Evolutionary conservation across 148 eudicot species (phyloP).

Genomic region (Pouteria glomerata): DNA sequence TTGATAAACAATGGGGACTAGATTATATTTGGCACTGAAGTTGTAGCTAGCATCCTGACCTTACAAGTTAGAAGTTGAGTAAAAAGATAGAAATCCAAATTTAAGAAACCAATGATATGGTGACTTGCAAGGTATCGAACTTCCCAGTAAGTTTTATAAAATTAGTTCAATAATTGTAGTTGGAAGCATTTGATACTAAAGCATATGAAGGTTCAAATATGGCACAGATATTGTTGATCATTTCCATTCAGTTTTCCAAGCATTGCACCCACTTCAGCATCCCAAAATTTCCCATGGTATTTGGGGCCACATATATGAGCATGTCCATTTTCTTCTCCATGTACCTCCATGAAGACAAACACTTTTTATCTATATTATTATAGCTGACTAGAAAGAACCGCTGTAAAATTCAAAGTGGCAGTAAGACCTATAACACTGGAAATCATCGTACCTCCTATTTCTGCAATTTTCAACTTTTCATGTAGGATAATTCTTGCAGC

Average conservation of each 20-base stretch:
- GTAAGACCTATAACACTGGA: background rate
- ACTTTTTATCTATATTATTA: background rate
- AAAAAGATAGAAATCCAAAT: background rate
- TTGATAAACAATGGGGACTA: no score
- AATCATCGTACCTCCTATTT: conserved; percentile 44
- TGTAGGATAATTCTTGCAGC: conserved; percentile 43
- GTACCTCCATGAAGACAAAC: background rate
- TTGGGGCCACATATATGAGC: background rate
- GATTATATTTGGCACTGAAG: no score
- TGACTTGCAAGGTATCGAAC: background rate
- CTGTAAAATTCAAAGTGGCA: background rate
- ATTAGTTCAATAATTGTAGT: background rate
- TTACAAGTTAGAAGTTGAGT: background rate
- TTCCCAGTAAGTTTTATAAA: background rate
- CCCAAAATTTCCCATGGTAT: background rate
- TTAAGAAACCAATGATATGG: background rate
- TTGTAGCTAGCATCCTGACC: no score
- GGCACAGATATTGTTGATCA: background rate
- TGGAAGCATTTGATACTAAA: background rate
- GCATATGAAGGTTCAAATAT: background rate
- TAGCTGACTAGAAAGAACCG: background rate
- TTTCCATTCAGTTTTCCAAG: background rate
- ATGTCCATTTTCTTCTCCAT: background rate
- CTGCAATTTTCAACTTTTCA: conserved; percentile 44
- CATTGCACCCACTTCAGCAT: background rate